These are phyloP conservation scores for Geosmithia putterillii DNA, from an alignment of 2,329 filamentous ascomycete species.

Conservation along the genomic window DNA sequence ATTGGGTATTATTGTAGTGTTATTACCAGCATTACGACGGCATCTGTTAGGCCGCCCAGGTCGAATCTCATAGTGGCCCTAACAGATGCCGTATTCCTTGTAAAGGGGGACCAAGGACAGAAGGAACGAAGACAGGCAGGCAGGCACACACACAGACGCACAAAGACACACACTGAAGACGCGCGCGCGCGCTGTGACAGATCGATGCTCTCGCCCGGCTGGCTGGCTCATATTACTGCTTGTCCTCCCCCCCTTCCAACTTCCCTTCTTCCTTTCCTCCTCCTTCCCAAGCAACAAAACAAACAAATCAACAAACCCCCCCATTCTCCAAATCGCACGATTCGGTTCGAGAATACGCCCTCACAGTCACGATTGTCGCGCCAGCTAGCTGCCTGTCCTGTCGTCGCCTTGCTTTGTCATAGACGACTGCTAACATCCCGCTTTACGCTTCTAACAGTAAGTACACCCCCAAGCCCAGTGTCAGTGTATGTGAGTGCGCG, in stretches of 20 bases:
- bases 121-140: too few relatives aligned
- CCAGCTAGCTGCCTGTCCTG: constrained; percentile 24
- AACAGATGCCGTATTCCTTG: too few relatives aligned
- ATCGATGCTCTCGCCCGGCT: constrained; percentile 1
- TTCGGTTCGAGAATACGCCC: constrained; percentile 42
- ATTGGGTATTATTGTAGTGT: too few relatives aligned
- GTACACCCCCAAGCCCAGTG: not conserved
- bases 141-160: not conserved
- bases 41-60: too few relatives aligned
- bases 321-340: constrained; percentile 30
- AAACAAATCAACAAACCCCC: constrained; percentile 16
- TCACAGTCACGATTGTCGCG: constrained; percentile 49
- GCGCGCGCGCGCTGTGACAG: not conserved
- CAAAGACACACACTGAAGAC: not conserved
- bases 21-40: too few relatives aligned
- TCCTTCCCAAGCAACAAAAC: constrained; percentile 37
- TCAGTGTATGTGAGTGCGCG: not conserved
- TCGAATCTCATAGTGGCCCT: too few relatives aligned
- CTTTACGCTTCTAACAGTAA: not conserved
- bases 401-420: constrained; percentile 12
- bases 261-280: constrained; percentile 18
- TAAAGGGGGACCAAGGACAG: too few relatives aligned
- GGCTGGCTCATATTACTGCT: constrained; percentile 3
- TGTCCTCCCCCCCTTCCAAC: constrained; percentile 18
- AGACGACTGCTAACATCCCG: not conserved